Evolutionary conservation across 1,139 yeast species (phyloP).

Genomic region (Pneumocystis oryctolagi): DNA sequence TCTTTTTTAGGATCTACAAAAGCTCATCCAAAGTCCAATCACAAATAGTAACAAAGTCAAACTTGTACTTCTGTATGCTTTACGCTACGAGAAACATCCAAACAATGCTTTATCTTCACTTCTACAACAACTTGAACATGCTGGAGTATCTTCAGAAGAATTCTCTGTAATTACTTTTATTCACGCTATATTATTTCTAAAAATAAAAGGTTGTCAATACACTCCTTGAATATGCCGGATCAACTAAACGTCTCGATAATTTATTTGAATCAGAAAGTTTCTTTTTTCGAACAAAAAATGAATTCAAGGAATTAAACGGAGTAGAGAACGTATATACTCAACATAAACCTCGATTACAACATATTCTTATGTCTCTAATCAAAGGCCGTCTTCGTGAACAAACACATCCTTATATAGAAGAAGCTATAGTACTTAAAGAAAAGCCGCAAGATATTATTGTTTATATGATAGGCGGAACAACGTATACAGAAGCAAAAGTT

Average conservation of each 20-base stretch:
- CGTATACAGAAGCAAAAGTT: constrained; percentile 79
- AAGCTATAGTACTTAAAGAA: constrained; percentile 26
- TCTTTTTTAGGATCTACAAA: constrained; percentile 27
- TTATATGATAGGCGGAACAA: constrained; percentile 78
- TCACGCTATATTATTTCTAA: background rate
- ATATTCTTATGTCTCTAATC: constrained; percentile 34
- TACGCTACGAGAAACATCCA: constrained; percentile 43
- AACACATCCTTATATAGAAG: constrained; percentile 37
- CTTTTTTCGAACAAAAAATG: constrained; percentile 31
- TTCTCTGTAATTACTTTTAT: constrained; percentile 18
- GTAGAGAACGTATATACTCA: constrained; percentile 49
- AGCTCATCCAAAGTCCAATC: constrained; percentile 27
- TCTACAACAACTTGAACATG: constrained; percentile 26
- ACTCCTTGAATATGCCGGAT: constrained; percentile 30
- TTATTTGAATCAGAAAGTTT: constrained; percentile 30
- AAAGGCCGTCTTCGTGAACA: constrained; percentile 36
- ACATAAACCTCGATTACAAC: constrained; percentile 61
- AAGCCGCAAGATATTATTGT: constrained; percentile 62
- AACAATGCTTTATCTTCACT: constrained; percentile 30
- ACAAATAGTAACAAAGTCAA: constrained; percentile 35
- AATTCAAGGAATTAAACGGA: constrained; percentile 32
- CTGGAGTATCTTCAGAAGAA: constrained; percentile 22
- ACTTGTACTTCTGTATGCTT: constrained; percentile 55
- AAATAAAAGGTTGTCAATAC: constrained; percentile 18
- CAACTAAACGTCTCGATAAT: constrained; percentile 32